phyloP scores from a whole-genome alignment of 2,329 filamentous ascomycete species.

The Curvularia sp. region DNA sequence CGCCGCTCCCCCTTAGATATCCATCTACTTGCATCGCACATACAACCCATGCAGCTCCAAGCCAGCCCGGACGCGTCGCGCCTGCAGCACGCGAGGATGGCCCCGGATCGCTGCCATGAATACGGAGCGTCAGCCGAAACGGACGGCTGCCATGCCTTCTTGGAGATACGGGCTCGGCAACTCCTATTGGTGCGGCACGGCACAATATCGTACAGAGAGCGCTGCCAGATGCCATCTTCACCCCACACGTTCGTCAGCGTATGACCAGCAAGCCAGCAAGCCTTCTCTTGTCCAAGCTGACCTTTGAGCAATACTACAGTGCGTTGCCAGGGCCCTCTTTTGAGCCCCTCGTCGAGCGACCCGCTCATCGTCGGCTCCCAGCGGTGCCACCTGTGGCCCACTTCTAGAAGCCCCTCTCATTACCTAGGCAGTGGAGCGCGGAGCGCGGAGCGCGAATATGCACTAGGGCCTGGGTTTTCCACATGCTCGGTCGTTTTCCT shows the following conservation, averaged over 20 bases:
- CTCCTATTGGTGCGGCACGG: constrained; percentile 24
- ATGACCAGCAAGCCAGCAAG: background rate
- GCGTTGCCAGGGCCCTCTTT: background rate
- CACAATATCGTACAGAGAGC: background rate
- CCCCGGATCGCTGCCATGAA: constrained; percentile 17
- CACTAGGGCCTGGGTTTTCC: constrained; percentile 13
- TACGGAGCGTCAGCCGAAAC: constrained; percentile 14
- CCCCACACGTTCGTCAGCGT: constrained; percentile 16
- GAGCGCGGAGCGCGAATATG: constrained; percentile 13
- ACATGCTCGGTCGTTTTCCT: constrained; percentile 27
- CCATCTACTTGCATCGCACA: constrained; percentile 4
- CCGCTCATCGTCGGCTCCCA: constrained; percentile 14
- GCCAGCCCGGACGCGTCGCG: background rate
- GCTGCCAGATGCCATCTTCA: constrained; percentile 3
- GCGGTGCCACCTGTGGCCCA: constrained; percentile 14
- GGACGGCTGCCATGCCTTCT: constrained; percentile 2
- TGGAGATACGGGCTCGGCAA: constrained; percentile 21
- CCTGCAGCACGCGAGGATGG: constrained; percentile 17
- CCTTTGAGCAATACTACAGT: constrained; percentile 2
- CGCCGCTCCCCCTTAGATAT: background rate
- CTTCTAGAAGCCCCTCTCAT: constrained; percentile 26
- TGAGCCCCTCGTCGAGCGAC: background rate
- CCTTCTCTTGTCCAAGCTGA: background rate
- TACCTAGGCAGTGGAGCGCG: constrained; percentile 16
- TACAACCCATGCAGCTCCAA: constrained; percentile 4